A percentile compares a stretch with the other conserved stretches of the same genome.
phyloP scores from a whole-genome alignment of 169 alveolate species.

The Plasmodium malariae region DNA sequence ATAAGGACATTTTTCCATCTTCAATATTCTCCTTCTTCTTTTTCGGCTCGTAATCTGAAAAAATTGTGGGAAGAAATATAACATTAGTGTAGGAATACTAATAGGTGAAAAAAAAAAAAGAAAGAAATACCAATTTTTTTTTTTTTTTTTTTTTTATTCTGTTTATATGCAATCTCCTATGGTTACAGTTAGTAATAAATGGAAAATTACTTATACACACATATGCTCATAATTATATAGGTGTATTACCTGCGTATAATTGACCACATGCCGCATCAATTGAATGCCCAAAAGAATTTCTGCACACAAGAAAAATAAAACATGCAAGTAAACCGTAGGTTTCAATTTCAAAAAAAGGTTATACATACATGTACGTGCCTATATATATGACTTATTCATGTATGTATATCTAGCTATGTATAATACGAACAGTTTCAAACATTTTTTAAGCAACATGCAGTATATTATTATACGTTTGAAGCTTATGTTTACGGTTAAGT shows the following conservation, averaged over 20 bases:
- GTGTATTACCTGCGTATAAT: slow-evolving; percentile 82
- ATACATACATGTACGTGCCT: neutral
- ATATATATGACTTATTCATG: no score
- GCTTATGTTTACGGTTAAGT: no score
- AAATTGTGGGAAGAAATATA: neutral
- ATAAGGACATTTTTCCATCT: slow-evolving; percentile 9
- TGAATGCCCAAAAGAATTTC: slow-evolving; percentile 87
- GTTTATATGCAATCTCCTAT: neutral
- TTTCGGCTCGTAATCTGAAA: slow-evolving; percentile 70
- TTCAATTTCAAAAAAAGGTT: neutral
- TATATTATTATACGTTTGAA: no score
- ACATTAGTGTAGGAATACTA: neutral
- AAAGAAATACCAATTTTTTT: no score
- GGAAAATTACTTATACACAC: neutral
- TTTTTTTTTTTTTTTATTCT: no score
- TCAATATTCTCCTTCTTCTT: slow-evolving; percentile 29
- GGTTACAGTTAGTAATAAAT: neutral
- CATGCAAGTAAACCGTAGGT: no score
- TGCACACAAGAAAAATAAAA: slow-evolving; percentile 6
- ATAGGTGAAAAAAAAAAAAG: neutral
- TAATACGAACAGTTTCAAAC: no score
- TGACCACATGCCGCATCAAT: slow-evolving; percentile 93
- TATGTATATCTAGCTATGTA: no score
- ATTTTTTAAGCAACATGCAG: no score
- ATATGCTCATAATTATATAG: neutral